phyloP scores from a whole-genome alignment of 2,329 filamentous ascomycete species.

The Venturia pyrina region DNA sequence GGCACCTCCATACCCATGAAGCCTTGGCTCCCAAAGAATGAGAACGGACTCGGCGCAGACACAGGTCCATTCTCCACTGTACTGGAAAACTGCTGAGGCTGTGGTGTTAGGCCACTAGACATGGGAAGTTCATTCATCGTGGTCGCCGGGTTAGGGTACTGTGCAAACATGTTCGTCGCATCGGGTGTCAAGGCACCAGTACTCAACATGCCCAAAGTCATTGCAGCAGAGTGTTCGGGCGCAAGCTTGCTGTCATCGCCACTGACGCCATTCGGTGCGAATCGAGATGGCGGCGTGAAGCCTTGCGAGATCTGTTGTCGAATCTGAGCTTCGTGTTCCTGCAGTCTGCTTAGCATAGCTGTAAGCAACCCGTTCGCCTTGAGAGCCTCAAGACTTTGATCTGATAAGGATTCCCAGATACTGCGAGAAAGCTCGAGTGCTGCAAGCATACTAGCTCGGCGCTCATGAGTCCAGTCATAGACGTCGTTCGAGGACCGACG shows the following conservation, averaged over 20 bases:
- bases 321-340: slow-evolving; percentile 32
- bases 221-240: slow-evolving; percentile 55
- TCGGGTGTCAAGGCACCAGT: slow-evolving; percentile 47
- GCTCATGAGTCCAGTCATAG: slow-evolving; percentile 37
- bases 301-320: slow-evolving; percentile 18
- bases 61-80: slow-evolving; percentile 25
- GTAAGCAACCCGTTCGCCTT: slow-evolving; percentile 75
- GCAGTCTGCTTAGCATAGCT: slow-evolving; percentile 75
- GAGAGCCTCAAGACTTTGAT: slow-evolving; percentile 77
- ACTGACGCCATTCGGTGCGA: slow-evolving; percentile 16
- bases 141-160: slow-evolving; percentile 17
- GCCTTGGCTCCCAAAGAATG: slow-evolving; percentile 38
- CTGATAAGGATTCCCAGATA: slow-evolving; percentile 72
- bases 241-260: slow-evolving; percentile 46
- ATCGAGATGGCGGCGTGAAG: slow-evolving; percentile 18
- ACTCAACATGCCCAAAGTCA: slow-evolving; percentile 60
- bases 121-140: neutral
- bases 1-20: slow-evolving; percentile 47
- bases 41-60: slow-evolving; percentile 43
- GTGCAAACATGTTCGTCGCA: slow-evolving; percentile 28
- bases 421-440: slow-evolving; percentile 61
- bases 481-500: slow-evolving; percentile 26
- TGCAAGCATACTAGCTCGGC: slow-evolving; percentile 62
- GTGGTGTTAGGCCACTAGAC: neutral
- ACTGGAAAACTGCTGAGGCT: slow-evolving; percentile 20